phyloP scores from a whole-genome alignment of 2,329 filamentous ascomycete species.

The Basipetospora chlamydospora region DNA sequence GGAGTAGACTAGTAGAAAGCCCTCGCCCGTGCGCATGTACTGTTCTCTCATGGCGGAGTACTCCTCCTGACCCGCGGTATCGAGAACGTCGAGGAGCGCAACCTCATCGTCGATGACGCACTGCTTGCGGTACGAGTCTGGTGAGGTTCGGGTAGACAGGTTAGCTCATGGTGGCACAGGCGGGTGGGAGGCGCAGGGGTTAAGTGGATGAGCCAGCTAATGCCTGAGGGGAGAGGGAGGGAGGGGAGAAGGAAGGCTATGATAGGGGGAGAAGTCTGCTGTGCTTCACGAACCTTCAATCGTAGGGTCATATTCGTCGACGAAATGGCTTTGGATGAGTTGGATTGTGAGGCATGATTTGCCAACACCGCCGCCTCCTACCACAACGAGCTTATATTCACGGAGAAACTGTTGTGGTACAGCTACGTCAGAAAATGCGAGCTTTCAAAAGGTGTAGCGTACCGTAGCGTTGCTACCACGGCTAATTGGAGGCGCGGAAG shows the following conservation, averaged over 20 bases:
- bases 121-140: constrained; percentile 99
- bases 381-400: constrained; percentile 93
- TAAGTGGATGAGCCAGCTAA: no score
- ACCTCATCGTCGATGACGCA: constrained; percentile 98
- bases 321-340: constrained; percentile 90
- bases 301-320: constrained; percentile 98
- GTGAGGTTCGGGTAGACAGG: no score
- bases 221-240: no score
- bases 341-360: constrained; percentile 99
- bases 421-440: background rate
- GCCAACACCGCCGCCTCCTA: constrained; percentile 94
- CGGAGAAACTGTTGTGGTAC: constrained; percentile 55
- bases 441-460: background rate
- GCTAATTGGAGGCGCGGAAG: no score
- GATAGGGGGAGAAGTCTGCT: no score
- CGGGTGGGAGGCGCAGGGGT: no score
- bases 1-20: constrained; percentile 93
- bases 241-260: no score
- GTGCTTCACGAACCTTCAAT: constrained; percentile 93
- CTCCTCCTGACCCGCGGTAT: constrained; percentile 96
- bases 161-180: no score
- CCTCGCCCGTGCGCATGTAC: constrained; percentile 98
- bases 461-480: no score
- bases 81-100: constrained; percentile 90
- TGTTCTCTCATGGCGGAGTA: constrained; percentile 99